Evolutionary conservation across 257 asterid genomes (phyloP).

Genomic region (Ballota nigra): DNA sequence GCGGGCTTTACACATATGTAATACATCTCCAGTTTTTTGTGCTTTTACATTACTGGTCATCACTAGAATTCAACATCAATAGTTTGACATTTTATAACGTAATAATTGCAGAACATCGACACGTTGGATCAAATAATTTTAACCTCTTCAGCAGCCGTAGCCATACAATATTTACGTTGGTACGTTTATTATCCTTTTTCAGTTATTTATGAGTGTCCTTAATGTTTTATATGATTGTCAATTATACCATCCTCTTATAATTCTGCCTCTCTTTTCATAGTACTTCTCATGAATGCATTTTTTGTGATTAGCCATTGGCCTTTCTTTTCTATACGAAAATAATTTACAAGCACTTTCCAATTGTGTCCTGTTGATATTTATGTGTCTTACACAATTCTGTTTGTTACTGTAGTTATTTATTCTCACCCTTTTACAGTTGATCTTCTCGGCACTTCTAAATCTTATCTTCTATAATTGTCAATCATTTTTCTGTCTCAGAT

Average conservation of each 20-base stretch:
- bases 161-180: constrained; percentile 97
- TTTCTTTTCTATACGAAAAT: background rate
- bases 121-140: constrained; percentile 97
- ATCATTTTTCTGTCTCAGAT: constrained; percentile 48
- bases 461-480: constrained; percentile 4
- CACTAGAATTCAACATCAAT: background rate
- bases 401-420: background rate
- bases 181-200: constrained; percentile 35
- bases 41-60: background rate
- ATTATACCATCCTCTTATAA: background rate
- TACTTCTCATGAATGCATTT: background rate
- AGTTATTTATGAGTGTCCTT: constrained; percentile 12
- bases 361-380: background rate
- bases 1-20: background rate
- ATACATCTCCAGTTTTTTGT: background rate
- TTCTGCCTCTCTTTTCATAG: background rate
- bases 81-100: constrained; percentile 31
- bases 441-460: constrained; percentile 6
- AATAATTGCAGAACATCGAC: constrained; percentile 92
- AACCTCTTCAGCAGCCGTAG: constrained; percentile 99
- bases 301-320: background rate
- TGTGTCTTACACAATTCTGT: constrained; percentile 1
- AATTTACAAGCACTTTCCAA: background rate
- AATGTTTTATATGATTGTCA: background rate
- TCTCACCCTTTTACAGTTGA: background rate